Evolutionary conservation across 768 basidiomycete species (phyloP), one percentile per base, ranked within the genome.

Genomic region (Tremella fuciformis): DNA sequence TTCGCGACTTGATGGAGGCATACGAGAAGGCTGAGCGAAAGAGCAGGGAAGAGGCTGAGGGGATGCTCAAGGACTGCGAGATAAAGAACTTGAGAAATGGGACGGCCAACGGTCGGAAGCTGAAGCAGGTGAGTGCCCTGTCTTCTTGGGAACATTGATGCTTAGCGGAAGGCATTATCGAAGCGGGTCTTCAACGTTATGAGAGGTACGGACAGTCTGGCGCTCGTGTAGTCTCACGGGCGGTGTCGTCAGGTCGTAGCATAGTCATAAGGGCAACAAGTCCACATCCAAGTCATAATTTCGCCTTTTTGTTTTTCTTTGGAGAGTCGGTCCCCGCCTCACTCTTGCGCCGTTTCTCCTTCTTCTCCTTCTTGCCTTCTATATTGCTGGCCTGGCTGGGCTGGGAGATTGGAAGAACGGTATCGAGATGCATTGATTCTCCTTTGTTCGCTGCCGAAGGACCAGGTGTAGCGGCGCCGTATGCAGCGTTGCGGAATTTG

Each of bases 401-500:
- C 11, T 34, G 29, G 29, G 29, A 34, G 29, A 34, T 34, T 34
- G 29, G 29, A 34, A 11, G 29, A 11, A 11, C 29, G 6, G 4
- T 11, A 11, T 34, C 29, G 29, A 34, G 29, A 4, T 34, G 29
- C 29, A 11, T 34, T 11, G 29, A 11, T 34, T 11, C 29, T 11
- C 29, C 29, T 11, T 34, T 34, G 29, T 4, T 4, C 29, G 11
- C 29, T 34, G 29, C 22, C 19, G 2, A 50, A 3, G 68, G 70
- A 2, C 70, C 70, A 8, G 63, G 62, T 4, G 69, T 69, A 38
- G 58, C 50, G 21, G 65, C 67, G 0, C 75, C 75, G 38, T 59
- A 69, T 16, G 70, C 70, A 13, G 60, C 50, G 58, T 76, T 76
- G n/a, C 75, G 65, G 58, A 72, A 75, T 55, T 76, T 76, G 22